Evolutionary conservation across 371 early-diverging fungal genomes (phyloP).

Genomic region (Smittium culicis): DNA sequence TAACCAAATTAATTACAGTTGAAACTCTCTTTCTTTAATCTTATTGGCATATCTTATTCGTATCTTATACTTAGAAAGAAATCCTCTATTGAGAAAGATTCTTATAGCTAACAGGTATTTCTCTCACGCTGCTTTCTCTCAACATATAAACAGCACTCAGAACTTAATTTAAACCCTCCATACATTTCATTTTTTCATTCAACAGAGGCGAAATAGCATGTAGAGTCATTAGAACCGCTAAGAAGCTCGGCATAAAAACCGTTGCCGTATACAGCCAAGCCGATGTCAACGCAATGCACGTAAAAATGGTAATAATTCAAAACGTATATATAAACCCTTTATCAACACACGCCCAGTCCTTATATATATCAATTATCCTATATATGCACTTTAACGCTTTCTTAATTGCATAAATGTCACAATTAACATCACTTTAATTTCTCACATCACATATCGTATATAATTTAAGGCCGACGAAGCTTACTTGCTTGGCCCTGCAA

Average conservation of each 20-base stretch:
- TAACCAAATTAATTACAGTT: no score
- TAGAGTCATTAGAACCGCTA: conserved; percentile 76
- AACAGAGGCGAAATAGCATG: conserved; percentile 87
- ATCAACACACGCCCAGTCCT: no score
- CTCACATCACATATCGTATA: no score
- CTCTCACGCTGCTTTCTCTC: not conserved
- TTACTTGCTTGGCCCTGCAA: no score
- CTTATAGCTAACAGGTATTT: conserved; percentile 67
- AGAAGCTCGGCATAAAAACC: conserved; percentile 68
- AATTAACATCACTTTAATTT: no score
- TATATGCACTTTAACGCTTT: no score
- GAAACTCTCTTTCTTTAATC: no score
- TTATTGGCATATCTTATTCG: no score
- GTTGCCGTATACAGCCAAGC: conserved; percentile 91
- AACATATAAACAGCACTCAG: not conserved
- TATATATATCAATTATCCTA: no score
- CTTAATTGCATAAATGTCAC: no score
- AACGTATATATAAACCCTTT: no score
- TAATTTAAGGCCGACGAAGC: no score
- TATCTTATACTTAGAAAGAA: not conserved
- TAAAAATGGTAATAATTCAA: conserved; percentile 46
- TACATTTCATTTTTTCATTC: not conserved
- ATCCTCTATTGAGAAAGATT: conserved; percentile 65
- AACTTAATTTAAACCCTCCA: not conserved
- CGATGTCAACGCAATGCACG: conserved; percentile 67